Evolutionary conservation across 75 land plant species (phyloP).

Genomic region (Sequoia sempervirens): DNA sequence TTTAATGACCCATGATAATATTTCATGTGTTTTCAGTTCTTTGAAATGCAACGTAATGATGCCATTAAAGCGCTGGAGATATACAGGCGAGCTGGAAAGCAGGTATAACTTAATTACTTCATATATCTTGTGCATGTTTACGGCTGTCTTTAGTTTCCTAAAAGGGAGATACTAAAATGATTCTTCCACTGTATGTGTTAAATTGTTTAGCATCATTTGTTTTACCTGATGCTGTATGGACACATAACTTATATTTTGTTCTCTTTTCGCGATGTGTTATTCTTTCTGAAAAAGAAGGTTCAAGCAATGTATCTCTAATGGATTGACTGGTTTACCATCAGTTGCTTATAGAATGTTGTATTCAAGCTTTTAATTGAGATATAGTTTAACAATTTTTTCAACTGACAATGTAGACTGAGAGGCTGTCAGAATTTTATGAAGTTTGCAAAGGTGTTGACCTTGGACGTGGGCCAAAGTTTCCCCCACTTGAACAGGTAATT

Average conservation of each 20-base stretch:
- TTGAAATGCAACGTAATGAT: constrained; percentile 71
- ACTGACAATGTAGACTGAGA: constrained; percentile 54
- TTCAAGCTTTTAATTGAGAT: not conserved
- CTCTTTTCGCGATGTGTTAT: not conserved
- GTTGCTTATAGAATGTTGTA: not conserved
- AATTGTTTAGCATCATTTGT: not conserved
- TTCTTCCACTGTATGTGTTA: not conserved
- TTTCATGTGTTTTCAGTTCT: constrained; percentile 37
- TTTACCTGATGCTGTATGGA: not conserved
- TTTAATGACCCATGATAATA: not conserved
- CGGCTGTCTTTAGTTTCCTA: not conserved
- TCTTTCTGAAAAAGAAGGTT: not conserved
- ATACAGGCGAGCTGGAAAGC: constrained; percentile 40
- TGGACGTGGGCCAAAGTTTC: constrained; percentile 60
- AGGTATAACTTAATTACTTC: constrained; percentile 24
- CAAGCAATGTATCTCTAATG: not conserved
- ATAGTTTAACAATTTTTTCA: not conserved
- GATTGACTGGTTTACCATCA: not conserved
- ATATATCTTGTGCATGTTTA: not conserved
- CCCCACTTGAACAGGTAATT: constrained; percentile 87
- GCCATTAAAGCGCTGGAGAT: constrained; percentile 63
- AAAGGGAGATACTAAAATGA: not conserved
- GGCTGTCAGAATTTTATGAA: constrained; percentile 79
- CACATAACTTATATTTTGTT: not conserved
- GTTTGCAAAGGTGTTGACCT: constrained; percentile 67